A percentile compares a stretch with the other conserved stretches of the same genome.
Evolutionary conservation across 768 basidiomycete genomes (phyloP).

Genomic region (Suillus alpinus): DNA sequence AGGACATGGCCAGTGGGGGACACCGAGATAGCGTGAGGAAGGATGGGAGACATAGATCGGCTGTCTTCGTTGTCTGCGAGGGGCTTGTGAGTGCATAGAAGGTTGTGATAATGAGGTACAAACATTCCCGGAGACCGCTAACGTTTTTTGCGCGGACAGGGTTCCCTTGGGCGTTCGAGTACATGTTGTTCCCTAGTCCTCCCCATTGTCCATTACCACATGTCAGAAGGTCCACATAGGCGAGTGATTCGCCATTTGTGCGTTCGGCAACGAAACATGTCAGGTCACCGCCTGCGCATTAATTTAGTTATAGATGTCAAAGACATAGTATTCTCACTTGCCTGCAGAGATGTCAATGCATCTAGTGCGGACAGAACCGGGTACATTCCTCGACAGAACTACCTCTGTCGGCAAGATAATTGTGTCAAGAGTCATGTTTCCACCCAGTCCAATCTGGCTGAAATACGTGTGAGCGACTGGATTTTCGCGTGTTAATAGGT

Average conservation of each 20-base stretch:
- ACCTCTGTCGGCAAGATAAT: constrained; percentile 87
- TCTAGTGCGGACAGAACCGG: constrained; percentile 48
- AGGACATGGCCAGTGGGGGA: constrained; percentile 77
- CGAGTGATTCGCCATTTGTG: constrained; percentile 29
- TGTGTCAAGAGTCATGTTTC: constrained; percentile 55
- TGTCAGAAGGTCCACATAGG: constrained; percentile 58
- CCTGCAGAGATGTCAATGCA: constrained; percentile 70
- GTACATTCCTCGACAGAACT: constrained; percentile 58
- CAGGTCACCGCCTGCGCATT: constrained; percentile 59
- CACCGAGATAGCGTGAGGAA: constrained; percentile 59
- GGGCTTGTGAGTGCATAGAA: constrained; percentile 7
- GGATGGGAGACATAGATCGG: constrained; percentile 59
- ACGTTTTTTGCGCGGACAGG: constrained; percentile 76
- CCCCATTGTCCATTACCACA: constrained; percentile 87
- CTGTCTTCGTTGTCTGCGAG: constrained; percentile 62
- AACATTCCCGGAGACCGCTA: constrained; percentile 86
- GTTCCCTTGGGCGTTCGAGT: constrained; percentile 65
- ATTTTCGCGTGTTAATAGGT: background rate
- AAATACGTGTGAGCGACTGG: constrained; percentile 4
- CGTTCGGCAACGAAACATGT: constrained; percentile 77
- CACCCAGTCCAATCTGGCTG: constrained; percentile 82
- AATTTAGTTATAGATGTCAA: background rate
- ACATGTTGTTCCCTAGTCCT: constrained; percentile 61
- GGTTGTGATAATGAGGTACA: constrained; percentile 25
- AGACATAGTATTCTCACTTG: constrained; percentile 20